Conservation (phyloP, 2,329 filamentous ascomycete genomes). For the Alternaria sp. region DNA sequence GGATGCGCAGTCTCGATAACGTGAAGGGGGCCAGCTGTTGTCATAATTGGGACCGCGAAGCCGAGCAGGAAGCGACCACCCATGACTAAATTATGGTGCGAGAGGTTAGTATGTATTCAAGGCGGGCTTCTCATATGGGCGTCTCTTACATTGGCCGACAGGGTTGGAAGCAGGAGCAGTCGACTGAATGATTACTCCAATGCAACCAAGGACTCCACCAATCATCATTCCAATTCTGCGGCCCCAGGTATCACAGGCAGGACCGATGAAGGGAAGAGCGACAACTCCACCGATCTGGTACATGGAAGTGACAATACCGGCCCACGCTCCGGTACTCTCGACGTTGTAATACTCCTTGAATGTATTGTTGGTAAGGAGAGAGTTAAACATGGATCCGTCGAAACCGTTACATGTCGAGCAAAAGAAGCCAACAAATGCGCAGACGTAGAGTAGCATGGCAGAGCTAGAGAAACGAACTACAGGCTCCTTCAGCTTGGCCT, state of each 20-base stretch:
- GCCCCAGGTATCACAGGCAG: conserved; percentile 56
- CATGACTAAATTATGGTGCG: conserved; percentile 52
- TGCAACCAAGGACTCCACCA: conserved; percentile 59
- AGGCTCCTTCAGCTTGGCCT: conserved; percentile 65
- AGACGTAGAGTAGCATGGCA: conserved; percentile 36
- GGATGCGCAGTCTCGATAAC: conserved; percentile 69
- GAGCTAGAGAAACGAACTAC: conserved; percentile 36
- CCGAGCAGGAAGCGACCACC: conserved; percentile 67
- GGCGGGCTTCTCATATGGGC: background rate
- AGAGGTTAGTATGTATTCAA: background rate
- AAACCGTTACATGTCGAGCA: conserved; percentile 66
- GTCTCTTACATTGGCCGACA: conserved; percentile 49
- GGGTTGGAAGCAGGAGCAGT: conserved; percentile 54
- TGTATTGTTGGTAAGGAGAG: conserved; percentile 56
- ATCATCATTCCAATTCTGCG: conserved; percentile 60
- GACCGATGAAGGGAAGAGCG: conserved; percentile 59
- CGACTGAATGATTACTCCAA: conserved; percentile 60
- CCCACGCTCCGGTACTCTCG: conserved; percentile 54
- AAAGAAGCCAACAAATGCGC: conserved; percentile 49
- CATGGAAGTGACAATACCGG: conserved; percentile 57
- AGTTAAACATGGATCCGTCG: conserved; percentile 66
- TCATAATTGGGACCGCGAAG: conserved; percentile 66
- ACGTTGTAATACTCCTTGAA: conserved; percentile 57
- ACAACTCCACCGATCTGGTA: conserved; percentile 59
- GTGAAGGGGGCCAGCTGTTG: conserved; percentile 66